These are phyloP conservation scores for Xylaria venustula DNA, from an alignment of 495 filamentous ascomycete species.

Conservation along the genomic window DNA sequence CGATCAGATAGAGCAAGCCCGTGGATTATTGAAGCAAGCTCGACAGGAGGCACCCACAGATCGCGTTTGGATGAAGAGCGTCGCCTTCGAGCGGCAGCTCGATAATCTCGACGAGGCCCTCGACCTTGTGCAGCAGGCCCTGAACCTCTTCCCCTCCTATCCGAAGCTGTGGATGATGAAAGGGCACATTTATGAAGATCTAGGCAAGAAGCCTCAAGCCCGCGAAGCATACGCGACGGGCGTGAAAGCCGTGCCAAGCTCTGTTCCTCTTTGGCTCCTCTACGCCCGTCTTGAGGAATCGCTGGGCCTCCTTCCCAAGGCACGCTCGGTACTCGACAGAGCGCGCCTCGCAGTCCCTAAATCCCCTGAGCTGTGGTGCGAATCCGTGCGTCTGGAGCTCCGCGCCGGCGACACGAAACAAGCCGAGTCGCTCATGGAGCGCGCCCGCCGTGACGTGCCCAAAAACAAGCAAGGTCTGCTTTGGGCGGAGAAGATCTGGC, in stretches of 20 bases:
- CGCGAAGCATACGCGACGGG: slow-evolving; percentile 89
- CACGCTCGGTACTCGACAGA: slow-evolving; percentile 86
- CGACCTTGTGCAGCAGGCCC: slow-evolving; percentile 80
- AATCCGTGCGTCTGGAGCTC: slow-evolving; percentile 87
- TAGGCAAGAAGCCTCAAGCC: slow-evolving; percentile 75
- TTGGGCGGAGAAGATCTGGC: slow-evolving; percentile 92
- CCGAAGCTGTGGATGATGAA: slow-evolving; percentile 98
- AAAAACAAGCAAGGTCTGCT: slow-evolving; percentile 71
- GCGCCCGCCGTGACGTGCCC: slow-evolving; percentile 87
- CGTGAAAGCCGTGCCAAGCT: slow-evolving; percentile 79
- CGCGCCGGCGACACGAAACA: slow-evolving; percentile 80
- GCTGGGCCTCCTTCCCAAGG: slow-evolving; percentile 80
- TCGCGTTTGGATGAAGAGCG: slow-evolving; percentile 93
- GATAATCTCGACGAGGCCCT: slow-evolving; percentile 77
- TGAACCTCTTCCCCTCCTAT: slow-evolving; percentile 81
- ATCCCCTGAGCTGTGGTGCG: slow-evolving; percentile 80
- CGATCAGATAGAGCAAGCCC: slow-evolving; percentile 71
- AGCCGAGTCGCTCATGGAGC: slow-evolving; percentile 88
- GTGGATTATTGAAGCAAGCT: slow-evolving; percentile 75
- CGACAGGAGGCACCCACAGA: slow-evolving; percentile 87
- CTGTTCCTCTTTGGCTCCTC: slow-evolving; percentile 84
- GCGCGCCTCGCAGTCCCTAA: slow-evolving; percentile 85
- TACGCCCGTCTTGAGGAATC: slow-evolving; percentile 86
- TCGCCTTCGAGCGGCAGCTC: slow-evolving; percentile 83
- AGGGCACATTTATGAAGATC: slow-evolving; percentile 89